These are phyloP conservation scores for Caloboletus inedulis DNA, from an alignment of 1,284 basidiomycete genomes.

Conservation along the genomic window DNA sequence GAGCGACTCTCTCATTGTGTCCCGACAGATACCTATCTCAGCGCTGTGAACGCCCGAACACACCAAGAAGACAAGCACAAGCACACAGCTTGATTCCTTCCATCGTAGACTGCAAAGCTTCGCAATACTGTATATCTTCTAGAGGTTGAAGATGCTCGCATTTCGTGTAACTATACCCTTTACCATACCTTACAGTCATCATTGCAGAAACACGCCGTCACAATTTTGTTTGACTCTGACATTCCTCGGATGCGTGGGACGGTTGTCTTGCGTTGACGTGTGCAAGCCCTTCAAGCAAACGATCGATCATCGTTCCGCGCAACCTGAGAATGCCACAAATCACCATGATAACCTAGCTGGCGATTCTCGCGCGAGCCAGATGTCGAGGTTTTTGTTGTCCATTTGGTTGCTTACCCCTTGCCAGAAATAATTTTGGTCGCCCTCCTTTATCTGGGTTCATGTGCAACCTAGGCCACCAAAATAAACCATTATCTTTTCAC, in stretches of 20 bases:
- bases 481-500: neutral
- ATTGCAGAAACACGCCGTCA: neutral
- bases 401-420: neutral
- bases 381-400: neutral
- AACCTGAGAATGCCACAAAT: neutral
- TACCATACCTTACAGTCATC: neutral
- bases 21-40: constrained; percentile 45
- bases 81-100: constrained; percentile 7
- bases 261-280: neutral
- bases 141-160: constrained; percentile 9
- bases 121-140: constrained; percentile 13
- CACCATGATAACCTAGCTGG: neutral
- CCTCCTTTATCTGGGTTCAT: neutral
- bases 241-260: neutral
- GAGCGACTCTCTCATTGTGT: constrained; percentile 11
- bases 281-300: neutral
- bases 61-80: constrained; percentile 1
- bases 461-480: neutral
- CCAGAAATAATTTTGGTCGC: neutral
- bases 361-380: neutral
- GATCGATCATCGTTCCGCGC: neutral
- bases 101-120: neutral
- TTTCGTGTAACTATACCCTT: constrained; percentile 15
- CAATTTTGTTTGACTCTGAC: neutral
- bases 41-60: constrained; percentile 39